Evolutionary conservation across 1,139 yeast genomes (phyloP).

Genomic region (Diutina mesorugosa): DNA sequence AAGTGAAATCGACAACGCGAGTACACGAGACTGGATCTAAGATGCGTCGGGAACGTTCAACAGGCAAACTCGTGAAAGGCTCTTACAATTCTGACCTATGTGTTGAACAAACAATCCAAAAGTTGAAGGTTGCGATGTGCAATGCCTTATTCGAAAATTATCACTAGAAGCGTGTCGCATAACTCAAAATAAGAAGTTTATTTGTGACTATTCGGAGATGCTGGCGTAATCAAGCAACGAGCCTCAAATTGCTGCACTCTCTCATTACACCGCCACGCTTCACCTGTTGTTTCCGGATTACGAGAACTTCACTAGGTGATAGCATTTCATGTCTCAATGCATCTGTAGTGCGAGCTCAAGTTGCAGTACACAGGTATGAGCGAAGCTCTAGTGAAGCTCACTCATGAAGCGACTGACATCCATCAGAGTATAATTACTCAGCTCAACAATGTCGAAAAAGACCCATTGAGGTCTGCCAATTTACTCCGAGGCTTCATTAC

Average conservation of each 20-base stretch:
- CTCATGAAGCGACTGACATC: not conserved
- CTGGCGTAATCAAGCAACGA: no score
- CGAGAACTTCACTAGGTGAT: no score
- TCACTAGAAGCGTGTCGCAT: no score
- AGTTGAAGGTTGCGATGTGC: no score
- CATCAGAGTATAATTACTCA: not conserved
- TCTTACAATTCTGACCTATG: no score
- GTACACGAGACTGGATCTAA: not conserved
- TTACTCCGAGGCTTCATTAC: not conserved
- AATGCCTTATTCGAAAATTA: no score
- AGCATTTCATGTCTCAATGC: not conserved
- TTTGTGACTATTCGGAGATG: no score
- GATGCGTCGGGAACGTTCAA: not conserved
- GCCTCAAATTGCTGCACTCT: no score
- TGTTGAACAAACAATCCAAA: no score
- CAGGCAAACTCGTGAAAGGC: not conserved
- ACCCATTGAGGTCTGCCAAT: not conserved
- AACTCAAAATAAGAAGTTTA: no score
- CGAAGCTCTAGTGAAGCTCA: not conserved
- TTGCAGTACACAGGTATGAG: not conserved
- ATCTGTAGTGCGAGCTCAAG: not conserved
- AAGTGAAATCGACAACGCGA: not conserved
- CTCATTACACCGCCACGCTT: no score
- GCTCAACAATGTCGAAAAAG: not conserved
- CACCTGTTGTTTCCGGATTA: no score